Base-by-base conservation (phyloP, 805 yeast species). In the Wickerhamiella sergipiensis region DNA sequence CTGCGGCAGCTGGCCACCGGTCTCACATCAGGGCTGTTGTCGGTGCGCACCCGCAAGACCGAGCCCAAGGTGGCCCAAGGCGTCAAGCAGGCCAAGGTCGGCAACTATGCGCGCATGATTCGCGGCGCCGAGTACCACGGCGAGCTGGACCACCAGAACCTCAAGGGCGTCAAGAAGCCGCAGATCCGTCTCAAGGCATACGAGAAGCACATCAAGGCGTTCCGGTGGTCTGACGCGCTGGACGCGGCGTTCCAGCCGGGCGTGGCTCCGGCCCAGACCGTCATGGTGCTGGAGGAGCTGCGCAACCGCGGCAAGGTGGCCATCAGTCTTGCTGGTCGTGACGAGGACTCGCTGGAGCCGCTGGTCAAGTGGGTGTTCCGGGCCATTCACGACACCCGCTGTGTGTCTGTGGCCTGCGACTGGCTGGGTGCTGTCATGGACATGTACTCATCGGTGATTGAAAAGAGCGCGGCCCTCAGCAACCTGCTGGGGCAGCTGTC, bases 41-140 rank as follows among this genome's bases (percentile, higher is more conserved):
- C 95, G 8, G 83, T 92, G 49, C 77, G 97, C 64, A 90, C 97
- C 0, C 78, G 94, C 61, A 85, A 83, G 65, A 77, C 85, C 26
- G 75, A 74, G 61, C 76, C 84, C 46, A 72, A 70, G 55, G 74
- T 74, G 58, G 52, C 57, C 10, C 49, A 53, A 8, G 39, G 46
- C 6, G 51, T 43, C 61, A 71, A 60, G 58, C 65, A 58, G 60
- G 60, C 53, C 23, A 65, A 67, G 47, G 79, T 77, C 51, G 73
- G 85, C 24, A 77, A 77, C 8, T 85, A 80, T 67, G 80, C 81
- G 40, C 77, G 87, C 61, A 83, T 87, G 84, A 79, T 87, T 75
- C 79, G 90, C 59, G 97, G 97, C 52, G 76, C 88, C 7, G 95
- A 89, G 59, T 90, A 88, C 65, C 76, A 78, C 52, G 97, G 97